Evolutionary conservation across 2,329 filamentous ascomycete species (phyloP), one percentile per base, ranked within the genome.

Genomic region (Penicillium sp.): DNA sequence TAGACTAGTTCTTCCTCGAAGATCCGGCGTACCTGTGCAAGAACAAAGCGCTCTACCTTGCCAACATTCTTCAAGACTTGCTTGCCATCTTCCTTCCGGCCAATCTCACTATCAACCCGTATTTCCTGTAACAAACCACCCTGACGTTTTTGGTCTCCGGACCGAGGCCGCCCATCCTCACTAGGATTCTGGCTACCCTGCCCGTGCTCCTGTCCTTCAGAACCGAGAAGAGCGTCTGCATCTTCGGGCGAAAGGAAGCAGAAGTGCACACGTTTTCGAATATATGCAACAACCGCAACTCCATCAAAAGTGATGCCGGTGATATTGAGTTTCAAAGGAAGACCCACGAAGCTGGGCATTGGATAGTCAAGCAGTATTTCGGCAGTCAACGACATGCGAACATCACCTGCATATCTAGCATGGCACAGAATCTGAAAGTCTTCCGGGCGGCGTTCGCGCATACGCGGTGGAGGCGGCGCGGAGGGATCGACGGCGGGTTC

Each of bases 1-100:
- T 96, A 97, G 56, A 97, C 92, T 75, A 97, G 94, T 72, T 99
- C 94, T 69, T 97, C 94, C 74, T 99, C 94, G 67, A 99, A 97
- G 63, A 99, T 97, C 67, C 91, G 84, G 68, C 93, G 86, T 56
- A 99, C 94, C 74, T 97, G 93, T 71, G 97, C 93, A 53, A 99
- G 80, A 50, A 99, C 91, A 71, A 99, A 99, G 65, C 91, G 89
- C 77, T 99, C 94, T 51, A 99, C 94, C 79, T 99, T 99, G 52
- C 94, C 93, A 43, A 99, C 93, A 70, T 99, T 99, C 80, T 97
- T 97, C 54, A 99, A 77, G 40, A 93, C 94, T 76, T 97, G 93
- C 75, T 94, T 96, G 21, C 91, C 90, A 54, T 89, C 87, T 65
- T 95, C 91, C 60, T 91, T 86, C 70, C 94, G 88, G 6, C 94